Conservation (phyloP, 2,329 filamentous ascomycete genomes). For the Penicillium vulpinum region DNA sequence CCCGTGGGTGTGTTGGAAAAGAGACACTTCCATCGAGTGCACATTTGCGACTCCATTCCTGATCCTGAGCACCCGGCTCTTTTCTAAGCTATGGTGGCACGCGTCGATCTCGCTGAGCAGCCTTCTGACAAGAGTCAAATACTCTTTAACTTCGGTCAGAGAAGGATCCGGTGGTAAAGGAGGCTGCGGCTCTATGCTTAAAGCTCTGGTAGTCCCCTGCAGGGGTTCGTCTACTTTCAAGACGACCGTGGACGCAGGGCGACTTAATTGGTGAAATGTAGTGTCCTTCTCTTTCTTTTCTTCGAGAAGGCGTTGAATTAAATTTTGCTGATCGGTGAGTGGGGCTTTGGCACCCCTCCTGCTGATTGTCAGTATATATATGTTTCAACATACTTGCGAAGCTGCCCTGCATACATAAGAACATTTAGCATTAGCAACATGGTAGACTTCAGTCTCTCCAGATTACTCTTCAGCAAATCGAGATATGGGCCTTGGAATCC, state of each 20-base stretch:
- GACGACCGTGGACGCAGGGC: background rate
- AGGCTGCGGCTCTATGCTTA: background rate
- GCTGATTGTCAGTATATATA: background rate
- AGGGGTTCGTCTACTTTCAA: background rate
- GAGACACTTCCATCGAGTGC: background rate
- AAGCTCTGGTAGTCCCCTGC: background rate
- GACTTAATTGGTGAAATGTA: background rate
- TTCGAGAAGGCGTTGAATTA: background rate
- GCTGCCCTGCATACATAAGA: conserved; percentile 32
- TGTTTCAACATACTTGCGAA: conserved; percentile 8
- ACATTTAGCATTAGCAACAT: conserved; percentile 22
- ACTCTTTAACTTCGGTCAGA: background rate
- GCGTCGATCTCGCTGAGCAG: background rate
- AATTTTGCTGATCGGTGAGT: background rate
- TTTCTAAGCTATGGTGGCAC: background rate
- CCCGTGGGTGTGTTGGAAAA: background rate
- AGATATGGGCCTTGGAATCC: conserved; percentile 26
- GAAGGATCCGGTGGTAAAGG: too few species aligned
- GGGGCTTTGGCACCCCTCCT: background rate
- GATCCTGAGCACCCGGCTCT: background rate
- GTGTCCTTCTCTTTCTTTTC: background rate
- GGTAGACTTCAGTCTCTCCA: conserved; percentile 36
- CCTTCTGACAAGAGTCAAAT: background rate
- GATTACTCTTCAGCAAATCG: conserved; percentile 27
- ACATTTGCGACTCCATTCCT: background rate